Percentiles rank a stretch among this genome's conserved stretches.
Conservation (phyloP, 805 yeast species). For the Danielozyma ontarioensis region DNA sequence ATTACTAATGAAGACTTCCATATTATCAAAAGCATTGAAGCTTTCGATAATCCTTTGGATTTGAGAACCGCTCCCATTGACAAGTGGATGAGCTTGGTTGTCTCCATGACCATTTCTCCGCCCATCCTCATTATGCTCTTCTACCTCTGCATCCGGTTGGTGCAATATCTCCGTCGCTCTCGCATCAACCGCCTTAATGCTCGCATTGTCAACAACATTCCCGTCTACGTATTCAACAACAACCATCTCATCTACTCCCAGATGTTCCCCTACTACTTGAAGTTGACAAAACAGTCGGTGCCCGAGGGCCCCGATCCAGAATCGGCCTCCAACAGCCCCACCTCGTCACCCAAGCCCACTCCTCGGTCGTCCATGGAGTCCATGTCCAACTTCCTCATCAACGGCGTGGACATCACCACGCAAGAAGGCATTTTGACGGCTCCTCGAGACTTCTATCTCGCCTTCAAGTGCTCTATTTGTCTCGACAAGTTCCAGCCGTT, state of each 20-base stretch:
- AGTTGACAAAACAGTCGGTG: constrained; percentile 24
- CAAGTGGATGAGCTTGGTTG: constrained; percentile 31
- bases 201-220: constrained; percentile 28
- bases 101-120: constrained; percentile 40
- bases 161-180: constrained; percentile 22
- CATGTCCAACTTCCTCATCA: constrained; percentile 7
- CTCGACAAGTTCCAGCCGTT: constrained; percentile 48
- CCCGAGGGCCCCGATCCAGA: constrained; percentile 2
- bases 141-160: constrained; percentile 24
- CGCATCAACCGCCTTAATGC: constrained; percentile 23
- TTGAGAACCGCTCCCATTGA: constrained; percentile 32
- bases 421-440: constrained; percentile 17
- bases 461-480: constrained; percentile 58
- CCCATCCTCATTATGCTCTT: constrained; percentile 33
- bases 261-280: constrained; percentile 24
- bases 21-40: constrained; percentile 3
- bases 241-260: constrained; percentile 28
- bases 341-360: constrained; percentile 11
- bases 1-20: constrained; percentile 40
- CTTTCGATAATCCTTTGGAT: constrained; percentile 7
- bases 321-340: constrained; percentile 5
- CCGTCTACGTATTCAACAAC: constrained; percentile 32
- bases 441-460: constrained; percentile 25
- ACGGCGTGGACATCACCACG: constrained; percentile 13
- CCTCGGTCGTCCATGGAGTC: neutral